A percentile compares a stretch with the other conserved stretches of the same genome.
Evolutionary conservation across 2,329 filamentous ascomycete species (phyloP).

Genomic region (Arthrinium puccinioides): DNA sequence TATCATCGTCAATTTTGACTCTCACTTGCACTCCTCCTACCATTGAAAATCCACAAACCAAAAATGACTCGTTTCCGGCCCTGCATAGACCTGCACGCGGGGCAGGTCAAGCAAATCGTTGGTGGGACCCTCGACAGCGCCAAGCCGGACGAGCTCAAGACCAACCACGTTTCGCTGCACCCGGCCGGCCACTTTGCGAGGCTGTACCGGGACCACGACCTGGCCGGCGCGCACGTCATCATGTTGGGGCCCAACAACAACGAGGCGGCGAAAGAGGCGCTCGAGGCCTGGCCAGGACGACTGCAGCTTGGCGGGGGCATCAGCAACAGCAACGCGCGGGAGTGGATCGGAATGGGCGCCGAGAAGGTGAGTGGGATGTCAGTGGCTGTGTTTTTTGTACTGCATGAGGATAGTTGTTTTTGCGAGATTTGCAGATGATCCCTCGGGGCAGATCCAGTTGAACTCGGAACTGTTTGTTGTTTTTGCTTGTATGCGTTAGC

Average conservation of each 20-base stretch:
- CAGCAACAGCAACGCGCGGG: conserved; percentile 70
- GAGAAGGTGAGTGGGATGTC: conserved; percentile 59
- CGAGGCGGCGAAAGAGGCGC: conserved; percentile 67
- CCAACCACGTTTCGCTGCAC: conserved; percentile 85
- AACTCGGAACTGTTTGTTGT: too few species aligned
- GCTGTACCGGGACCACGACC: conserved; percentile 68
- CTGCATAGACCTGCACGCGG: conserved; percentile 96
- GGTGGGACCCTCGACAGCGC: conserved; percentile 78
- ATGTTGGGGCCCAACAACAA: conserved; percentile 91
- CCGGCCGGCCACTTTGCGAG: conserved; percentile 74
- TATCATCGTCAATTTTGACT: not conserved
- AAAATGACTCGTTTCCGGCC: conserved; percentile 89
- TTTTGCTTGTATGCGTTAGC: too few species aligned
- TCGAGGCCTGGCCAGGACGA: conserved; percentile 69
- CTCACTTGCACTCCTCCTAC: not conserved
- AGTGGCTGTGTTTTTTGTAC: not conserved
- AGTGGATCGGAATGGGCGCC: conserved; percentile 84
- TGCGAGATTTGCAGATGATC: too few species aligned
- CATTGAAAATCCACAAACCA: not conserved
- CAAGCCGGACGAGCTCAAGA: conserved; percentile 60
- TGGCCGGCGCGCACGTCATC: conserved; percentile 85
- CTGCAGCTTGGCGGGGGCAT: conserved; percentile 95
- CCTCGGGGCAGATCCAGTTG: too few species aligned
- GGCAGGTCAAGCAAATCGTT: conserved; percentile 96
- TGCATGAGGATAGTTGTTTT: not conserved